Evolutionary conservation across 257 asterid species (phyloP), one percentile per base, ranked within the genome.

Genomic region (Osmanthus fragrans): DNA sequence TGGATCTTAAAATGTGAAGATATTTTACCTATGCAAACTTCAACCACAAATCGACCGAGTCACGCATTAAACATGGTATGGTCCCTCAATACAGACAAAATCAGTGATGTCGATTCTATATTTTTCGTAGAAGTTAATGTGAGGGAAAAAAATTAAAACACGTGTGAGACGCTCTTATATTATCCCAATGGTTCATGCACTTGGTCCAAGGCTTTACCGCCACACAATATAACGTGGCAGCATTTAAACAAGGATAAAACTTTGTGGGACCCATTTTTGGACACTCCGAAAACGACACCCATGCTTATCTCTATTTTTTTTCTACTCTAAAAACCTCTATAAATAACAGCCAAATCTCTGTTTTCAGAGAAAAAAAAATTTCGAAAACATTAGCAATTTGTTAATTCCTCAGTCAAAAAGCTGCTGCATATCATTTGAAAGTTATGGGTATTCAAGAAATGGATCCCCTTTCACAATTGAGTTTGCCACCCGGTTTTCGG

Each of bases 401-500:
- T 2, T 36, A 40, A 19, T 5, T 21, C 63, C 27, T 39, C 36
- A 23, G 29, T 36, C 4, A 2, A 68, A 63, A 23, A 23, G 72
- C 63, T 32, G 49, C 23, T 4, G 54, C 10, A 40, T 63, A 74
- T 34, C n/a, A 69, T 54, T 74, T 5, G 29, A 30, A 45, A 13
- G 1, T 10, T 12, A 93, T 91, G 98, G 98, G 93, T 3, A 66
- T 87, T 15, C 83, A 75, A 80, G 96, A 88, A 73, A 66, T 73
- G 4, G 98, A 93, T 86, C 94, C 97, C 71, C 92, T 91, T 49
- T 81, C 93, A 19, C 94, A 93, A 32, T 87, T 93, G 54, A 90
- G 92, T 40, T 72, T 93, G 71, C 98, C 98, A 32, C 98, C 98
- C 15, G 98, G 98, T n/a, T 93, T 91, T 70, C 86, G 98, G 36